These are phyloP conservation scores for Pueraria montana DNA, from an alignment of 306 rosid genomes.

Conservation along the genomic window DNA sequence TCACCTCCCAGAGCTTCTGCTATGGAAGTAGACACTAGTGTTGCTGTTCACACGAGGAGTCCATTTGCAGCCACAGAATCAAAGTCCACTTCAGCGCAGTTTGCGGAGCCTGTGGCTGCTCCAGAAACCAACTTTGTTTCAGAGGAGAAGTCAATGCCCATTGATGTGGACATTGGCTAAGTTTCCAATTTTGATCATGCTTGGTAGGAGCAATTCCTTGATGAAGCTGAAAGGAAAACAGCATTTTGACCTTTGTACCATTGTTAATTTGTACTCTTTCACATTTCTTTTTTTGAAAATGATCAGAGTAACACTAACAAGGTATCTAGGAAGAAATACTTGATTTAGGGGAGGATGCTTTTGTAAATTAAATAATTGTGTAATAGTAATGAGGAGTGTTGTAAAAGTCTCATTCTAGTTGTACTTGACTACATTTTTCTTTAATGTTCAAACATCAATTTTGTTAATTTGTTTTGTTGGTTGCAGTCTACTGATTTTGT, in stretches of 20 bases:
- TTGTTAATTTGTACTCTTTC: constrained; percentile 13
- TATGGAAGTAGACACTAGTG: constrained; percentile 75
- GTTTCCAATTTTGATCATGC: constrained; percentile 38
- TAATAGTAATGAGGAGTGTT: constrained; percentile 1
- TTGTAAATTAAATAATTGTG: constrained; percentile 34
- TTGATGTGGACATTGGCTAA: constrained; percentile 66
- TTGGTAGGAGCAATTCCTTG: constrained; percentile 12
- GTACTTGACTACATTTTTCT: neutral
- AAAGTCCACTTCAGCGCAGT: constrained; percentile 52
- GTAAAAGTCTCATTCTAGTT: constrained; percentile 11
- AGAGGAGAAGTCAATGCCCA: constrained; percentile 59
- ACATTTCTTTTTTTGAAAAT: neutral
- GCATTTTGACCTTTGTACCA: constrained; percentile 29
- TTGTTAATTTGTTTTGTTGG: constrained; percentile 17
- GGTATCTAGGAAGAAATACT: constrained; percentile 43
- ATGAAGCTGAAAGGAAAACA: constrained; percentile 38
- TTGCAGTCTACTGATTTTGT: constrained; percentile 23
- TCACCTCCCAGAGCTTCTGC: constrained; percentile 92
- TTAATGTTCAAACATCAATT: constrained; percentile 23
- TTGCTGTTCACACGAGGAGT: constrained; percentile 64
- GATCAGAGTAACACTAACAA: constrained; percentile 7
- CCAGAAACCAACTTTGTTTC: constrained; percentile 61
- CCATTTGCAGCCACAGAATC: constrained; percentile 66
- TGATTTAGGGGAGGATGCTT: constrained; percentile 23
- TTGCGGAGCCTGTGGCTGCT: constrained; percentile 63